These are phyloP conservation scores for Xylaria arbuscula DNA, from an alignment of 2,329 filamentous ascomycete genomes.

Conservation along the genomic window DNA sequence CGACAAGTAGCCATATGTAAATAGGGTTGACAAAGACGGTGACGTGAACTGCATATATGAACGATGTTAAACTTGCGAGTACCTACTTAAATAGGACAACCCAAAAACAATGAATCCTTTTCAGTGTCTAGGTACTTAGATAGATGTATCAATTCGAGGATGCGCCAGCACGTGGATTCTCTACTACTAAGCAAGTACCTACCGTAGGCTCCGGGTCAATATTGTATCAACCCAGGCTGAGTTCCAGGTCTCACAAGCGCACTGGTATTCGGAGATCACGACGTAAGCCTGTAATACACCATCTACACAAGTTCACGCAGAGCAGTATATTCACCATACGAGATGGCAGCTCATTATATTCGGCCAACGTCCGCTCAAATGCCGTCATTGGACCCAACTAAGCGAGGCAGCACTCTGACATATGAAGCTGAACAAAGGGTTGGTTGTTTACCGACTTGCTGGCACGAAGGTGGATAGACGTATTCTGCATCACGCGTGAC, in stretches of 20 bases:
- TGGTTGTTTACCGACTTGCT: constrained; percentile 10
- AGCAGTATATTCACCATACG: constrained; percentile 4
- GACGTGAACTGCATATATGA: not conserved
- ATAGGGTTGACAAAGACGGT: not conserved
- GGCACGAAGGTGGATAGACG: not conserved
- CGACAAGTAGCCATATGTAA: not conserved
- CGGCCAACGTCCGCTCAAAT: not conserved
- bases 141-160: not conserved
- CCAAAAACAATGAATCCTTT: not conserved
- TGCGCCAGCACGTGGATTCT: not conserved
- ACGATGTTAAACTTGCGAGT: not conserved
- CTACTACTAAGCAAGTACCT: not conserved
- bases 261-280: not conserved
- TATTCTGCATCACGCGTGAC: constrained; percentile 10
- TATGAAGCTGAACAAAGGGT: not conserved
- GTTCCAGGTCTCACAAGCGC: too few relatives aligned
- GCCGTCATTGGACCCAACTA: not conserved
- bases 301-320: not conserved
- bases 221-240: too few relatives aligned
- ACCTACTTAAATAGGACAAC: not conserved
- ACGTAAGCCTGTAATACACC: not conserved
- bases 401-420: not conserved
- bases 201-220: too few relatives aligned
- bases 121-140: not conserved
- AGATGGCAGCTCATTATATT: not conserved